phyloP scores from a whole-genome alignment of 1,284 basidiomycete species.

The Coniferiporia sulphurascens region DNA sequence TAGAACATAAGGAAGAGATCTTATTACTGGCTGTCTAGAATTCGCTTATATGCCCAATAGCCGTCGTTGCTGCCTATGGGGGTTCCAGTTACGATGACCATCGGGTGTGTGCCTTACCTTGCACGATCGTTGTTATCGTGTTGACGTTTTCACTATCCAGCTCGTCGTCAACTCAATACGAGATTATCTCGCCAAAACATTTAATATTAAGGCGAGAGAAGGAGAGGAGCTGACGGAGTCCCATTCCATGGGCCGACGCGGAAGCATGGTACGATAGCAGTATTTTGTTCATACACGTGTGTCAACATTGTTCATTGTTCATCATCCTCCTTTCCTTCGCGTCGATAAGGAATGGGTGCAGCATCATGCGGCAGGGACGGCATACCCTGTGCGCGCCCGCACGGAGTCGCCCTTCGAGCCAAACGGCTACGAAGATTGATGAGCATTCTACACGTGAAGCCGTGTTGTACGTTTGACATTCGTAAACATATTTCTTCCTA shows the following conservation, averaged over 20 bases:
- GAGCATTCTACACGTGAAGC: neutral
- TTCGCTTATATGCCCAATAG: slow-evolving; percentile 76
- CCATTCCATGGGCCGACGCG: slow-evolving; percentile 11
- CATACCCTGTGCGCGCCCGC: slow-evolving; percentile 5
- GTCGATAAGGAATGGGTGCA: slow-evolving; percentile 15
- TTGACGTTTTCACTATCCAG: slow-evolving; percentile 31
- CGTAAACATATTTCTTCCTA: neutral
- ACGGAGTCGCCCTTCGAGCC: slow-evolving; percentile 16
- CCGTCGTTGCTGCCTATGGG: slow-evolving; percentile 74
- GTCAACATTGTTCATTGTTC: slow-evolving; percentile 8
- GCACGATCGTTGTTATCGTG: neutral
- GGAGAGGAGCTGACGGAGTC: slow-evolving; percentile 3
- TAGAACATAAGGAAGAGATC: slow-evolving; percentile 15
- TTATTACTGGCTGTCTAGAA: slow-evolving; percentile 42
- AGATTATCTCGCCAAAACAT: slow-evolving; percentile 59
- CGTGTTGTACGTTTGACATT: neutral
- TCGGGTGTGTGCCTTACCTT: slow-evolving; percentile 40
- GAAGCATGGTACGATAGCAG: slow-evolving; percentile 19
- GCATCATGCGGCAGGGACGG: slow-evolving; percentile 10
- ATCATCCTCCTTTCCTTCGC: slow-evolving; percentile 2
- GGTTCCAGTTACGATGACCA: slow-evolving; percentile 78
- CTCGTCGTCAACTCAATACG: slow-evolving; percentile 60
- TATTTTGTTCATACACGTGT: neutral
- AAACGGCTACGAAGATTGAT: slow-evolving; percentile 13
- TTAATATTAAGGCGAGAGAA: slow-evolving; percentile 28